Evolutionary conservation across 1,139 yeast genomes (phyloP), one percentile per base, ranked within the genome.

Genomic region (Taphrina wiesneri): DNA sequence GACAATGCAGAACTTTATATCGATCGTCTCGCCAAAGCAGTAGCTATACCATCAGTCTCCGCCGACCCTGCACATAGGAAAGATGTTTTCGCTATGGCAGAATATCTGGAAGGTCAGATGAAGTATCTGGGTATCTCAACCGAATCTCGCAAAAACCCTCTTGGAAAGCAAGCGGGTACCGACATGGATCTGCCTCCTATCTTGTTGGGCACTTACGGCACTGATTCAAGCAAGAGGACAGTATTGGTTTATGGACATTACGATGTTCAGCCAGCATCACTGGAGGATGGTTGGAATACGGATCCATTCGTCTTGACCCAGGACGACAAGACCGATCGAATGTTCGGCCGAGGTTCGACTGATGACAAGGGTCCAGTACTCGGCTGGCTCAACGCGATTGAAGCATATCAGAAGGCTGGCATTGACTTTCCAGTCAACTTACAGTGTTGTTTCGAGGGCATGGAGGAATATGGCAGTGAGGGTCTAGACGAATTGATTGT

Each of bases 361-460:
- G 99, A 93, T 76, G 99, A 93, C 76, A 93, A 96, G 79, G 99
- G 99, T 25, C 99, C 99, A 46, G 96, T 95, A 66, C 81, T 92
- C 73, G 97, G 97, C 65, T 93, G 99, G 99, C 84, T 95, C 75
- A 92, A 93, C 75, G 88, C 87, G 49, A 81, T 93, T 64, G 88
- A 92, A 78, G 98, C 99, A 23, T 97, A 92, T 79, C 85, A 82
- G 68, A 89, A 86, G 72, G 83, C 90, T 70, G 90, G 89, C 32
- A 77, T 90, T 76, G 97, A 92, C 71, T 82, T 95, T 68, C 99
- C 99, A 34, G 98, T 93, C 70, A 93, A 93, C 79, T 80, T 93
- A 73, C 84, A 90, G 64, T 88, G 89, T 75, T 90, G 97, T 78
- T 93, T 93, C 74, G 99, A 93, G 80, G 99, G 99, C 69, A 93